phyloP scores from a whole-genome alignment of 768 basidiomycete species.

The Tephrocybe rancida region DNA sequence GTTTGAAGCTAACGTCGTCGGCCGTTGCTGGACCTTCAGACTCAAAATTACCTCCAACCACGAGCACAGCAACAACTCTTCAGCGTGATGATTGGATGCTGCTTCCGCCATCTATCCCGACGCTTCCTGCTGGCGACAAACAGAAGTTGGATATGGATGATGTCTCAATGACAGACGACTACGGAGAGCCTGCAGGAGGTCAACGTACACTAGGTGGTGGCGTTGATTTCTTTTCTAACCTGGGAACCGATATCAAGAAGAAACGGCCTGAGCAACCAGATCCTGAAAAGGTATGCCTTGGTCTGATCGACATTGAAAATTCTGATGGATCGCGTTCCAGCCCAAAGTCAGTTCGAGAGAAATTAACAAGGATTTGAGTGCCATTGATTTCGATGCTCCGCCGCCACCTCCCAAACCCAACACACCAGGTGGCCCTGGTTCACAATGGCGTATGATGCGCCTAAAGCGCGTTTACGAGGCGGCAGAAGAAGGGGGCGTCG shows the following conservation, averaged over 20 bases:
- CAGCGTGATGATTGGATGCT: conserved; percentile 94
- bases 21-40: conserved; percentile 47
- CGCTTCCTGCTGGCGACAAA: conserved; percentile 24
- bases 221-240: conserved; percentile 87
- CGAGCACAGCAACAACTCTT: conserved; percentile 49
- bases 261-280: conserved; percentile 61
- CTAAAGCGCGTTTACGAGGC: conserved; percentile 88
- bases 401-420: conserved; percentile 46
- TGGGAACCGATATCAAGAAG: conserved; percentile 78
- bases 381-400: conserved; percentile 44
- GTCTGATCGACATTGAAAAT: not conserved
- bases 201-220: conserved; percentile 55
- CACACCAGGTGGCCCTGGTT: conserved; percentile 89
- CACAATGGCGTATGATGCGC: conserved; percentile 98
- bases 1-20: conserved; percentile 68
- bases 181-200: conserved; percentile 51
- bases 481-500: conserved; percentile 78
- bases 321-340: conserved; percentile 35
- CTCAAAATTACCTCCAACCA: conserved; percentile 48
- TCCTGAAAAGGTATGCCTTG: conserved; percentile 64
- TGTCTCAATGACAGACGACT: conserved; percentile 66
- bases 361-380: conserved; percentile 59
- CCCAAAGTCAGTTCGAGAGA: conserved; percentile 63
- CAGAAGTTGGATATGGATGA: conserved; percentile 32
- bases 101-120: conserved; percentile 36